Percentiles rank a stretch among this genome's conserved stretches.
Evolutionary conservation across 2,329 filamentous ascomycete species (phyloP).

Genomic region (Basipetospora chlamydospora): DNA sequence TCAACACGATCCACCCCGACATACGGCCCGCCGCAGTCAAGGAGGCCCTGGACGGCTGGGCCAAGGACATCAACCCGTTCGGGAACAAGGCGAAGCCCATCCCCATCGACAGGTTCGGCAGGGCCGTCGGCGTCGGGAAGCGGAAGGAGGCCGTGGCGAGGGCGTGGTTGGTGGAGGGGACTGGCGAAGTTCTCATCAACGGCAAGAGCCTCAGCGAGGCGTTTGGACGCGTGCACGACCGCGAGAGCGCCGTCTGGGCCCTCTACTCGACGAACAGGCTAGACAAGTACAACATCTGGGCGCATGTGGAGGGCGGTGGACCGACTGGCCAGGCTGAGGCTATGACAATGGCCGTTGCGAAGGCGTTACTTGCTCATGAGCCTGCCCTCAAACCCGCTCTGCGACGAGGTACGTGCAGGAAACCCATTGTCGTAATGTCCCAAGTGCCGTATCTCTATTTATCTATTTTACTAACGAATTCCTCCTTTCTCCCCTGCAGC

Average conservation of each 20-base stretch:
- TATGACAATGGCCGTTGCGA: slow-evolving; percentile 76
- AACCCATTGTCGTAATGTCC: neutral
- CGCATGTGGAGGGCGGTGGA: slow-evolving; percentile 68
- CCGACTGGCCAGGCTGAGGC: slow-evolving; percentile 93
- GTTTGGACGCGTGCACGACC: slow-evolving; percentile 81
- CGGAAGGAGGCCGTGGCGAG: slow-evolving; percentile 78
- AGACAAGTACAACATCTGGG: slow-evolving; percentile 97
- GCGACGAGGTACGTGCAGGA: slow-evolving; percentile 58
- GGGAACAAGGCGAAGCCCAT: slow-evolving; percentile 47
- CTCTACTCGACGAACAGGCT: slow-evolving; percentile 67
- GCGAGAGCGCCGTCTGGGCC: slow-evolving; percentile 88
- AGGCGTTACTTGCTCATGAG: slow-evolving; percentile 80
- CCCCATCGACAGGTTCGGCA: slow-evolving; percentile 60
- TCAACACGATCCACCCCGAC: slow-evolving; percentile 74
- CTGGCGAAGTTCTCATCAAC: slow-evolving; percentile 80
- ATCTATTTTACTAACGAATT: too few relatives aligned
- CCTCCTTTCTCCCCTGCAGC: slow-evolving; percentile 43
- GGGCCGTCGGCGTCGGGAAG: slow-evolving; percentile 66
- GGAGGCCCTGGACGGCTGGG: slow-evolving; percentile 52
- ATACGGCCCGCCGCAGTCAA: slow-evolving; percentile 59
- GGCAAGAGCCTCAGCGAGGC: slow-evolving; percentile 69
- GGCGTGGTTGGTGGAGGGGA: slow-evolving; percentile 83
- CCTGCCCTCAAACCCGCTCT: slow-evolving; percentile 78
- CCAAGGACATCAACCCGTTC: slow-evolving; percentile 58
- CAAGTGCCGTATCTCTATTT: neutral